phyloP scores from a whole-genome alignment of 1,139 yeast genomes.

The Neolecta irregularis region DNA sequence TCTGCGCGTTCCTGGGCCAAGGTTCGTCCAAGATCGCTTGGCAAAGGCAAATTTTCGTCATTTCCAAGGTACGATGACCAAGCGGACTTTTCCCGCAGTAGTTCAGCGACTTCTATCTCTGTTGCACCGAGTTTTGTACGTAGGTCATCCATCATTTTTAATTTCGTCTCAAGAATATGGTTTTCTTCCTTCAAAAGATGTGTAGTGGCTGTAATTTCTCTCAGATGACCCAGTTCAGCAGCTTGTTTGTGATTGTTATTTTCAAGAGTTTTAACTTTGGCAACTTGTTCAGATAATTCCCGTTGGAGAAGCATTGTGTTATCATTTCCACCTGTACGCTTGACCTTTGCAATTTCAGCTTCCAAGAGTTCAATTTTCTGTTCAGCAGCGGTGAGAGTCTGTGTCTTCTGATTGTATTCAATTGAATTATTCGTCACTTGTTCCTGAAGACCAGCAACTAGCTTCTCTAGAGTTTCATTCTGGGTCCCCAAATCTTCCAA shows the following conservation, averaged over 20 bases:
- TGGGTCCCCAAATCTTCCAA: conserved; percentile 13
- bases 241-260: conserved; percentile 35
- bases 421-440: conserved; percentile 6
- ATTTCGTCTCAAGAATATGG: conserved; percentile 28
- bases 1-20: conserved; percentile 8
- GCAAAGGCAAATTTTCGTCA: conserved; percentile 18
- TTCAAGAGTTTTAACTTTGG: conserved; percentile 42
- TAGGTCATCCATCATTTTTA: conserved; percentile 30
- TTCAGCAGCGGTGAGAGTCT: conserved; percentile 10
- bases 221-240: conserved; percentile 31
- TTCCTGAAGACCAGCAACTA: conserved; percentile 13
- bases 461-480: conserved; percentile 14
- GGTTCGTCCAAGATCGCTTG: conserved; percentile 3
- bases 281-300: conserved; percentile 42
- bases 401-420: conserved; percentile 6
- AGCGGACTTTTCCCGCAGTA: conserved; percentile 32
- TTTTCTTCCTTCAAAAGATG: conserved; percentile 42
- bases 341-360: conserved; percentile 27
- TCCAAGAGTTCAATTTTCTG: conserved; percentile 20
- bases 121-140: conserved; percentile 36
- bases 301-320: conserved; percentile 30
- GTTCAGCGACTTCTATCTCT: conserved; percentile 37
- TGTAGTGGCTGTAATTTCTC: conserved; percentile 31
- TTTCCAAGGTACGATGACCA: conserved; percentile 23
- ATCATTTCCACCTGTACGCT: conserved; percentile 23